Percentiles rank a stretch among this genome's conserved stretches.
Conservation (phyloP, 768 basidiomycete genomes). For the Lactarius pseudohatsudake region DNA sequence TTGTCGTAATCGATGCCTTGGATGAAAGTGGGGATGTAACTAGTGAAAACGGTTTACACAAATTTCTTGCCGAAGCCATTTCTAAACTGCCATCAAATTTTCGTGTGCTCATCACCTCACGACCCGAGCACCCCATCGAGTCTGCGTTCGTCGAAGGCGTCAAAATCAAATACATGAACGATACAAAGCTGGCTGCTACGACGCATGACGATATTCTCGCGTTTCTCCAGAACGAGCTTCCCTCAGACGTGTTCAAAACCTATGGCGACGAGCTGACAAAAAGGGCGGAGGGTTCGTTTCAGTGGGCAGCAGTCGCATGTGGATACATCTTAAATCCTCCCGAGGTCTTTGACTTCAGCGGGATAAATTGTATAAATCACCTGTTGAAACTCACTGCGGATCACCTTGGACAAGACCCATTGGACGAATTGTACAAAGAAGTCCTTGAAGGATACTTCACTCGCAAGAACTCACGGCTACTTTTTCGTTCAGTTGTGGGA, state of each 20-base stretch:
- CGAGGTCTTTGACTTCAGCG: too few species aligned
- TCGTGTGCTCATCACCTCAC: neutral
- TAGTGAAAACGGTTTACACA: neutral
- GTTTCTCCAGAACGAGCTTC: neutral
- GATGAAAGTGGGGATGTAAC: neutral
- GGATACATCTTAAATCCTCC: neutral
- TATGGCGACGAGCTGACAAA: neutral
- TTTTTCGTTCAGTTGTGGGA: neutral
- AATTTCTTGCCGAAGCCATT: neutral
- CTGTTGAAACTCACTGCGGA: neutral
- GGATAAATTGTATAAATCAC: too few species aligned
- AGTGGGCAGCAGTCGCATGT: neutral
- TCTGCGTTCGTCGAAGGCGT: neutral
- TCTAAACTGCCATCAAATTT: neutral
- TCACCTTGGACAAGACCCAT: neutral
- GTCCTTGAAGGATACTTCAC: too few species aligned
- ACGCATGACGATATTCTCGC: neutral
- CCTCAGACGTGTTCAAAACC: neutral
- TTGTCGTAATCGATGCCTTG: conserved; percentile 4
- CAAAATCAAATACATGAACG: neutral
- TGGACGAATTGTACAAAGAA: too few species aligned
- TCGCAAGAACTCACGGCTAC: neutral
- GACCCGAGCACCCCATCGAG: neutral
- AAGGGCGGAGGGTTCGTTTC: neutral
- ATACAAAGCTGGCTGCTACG: neutral